These are phyloP conservation scores for Cyberlindnera sargentensis DNA, from an alignment of 805 yeast genomes.

Conservation along the genomic window DNA sequence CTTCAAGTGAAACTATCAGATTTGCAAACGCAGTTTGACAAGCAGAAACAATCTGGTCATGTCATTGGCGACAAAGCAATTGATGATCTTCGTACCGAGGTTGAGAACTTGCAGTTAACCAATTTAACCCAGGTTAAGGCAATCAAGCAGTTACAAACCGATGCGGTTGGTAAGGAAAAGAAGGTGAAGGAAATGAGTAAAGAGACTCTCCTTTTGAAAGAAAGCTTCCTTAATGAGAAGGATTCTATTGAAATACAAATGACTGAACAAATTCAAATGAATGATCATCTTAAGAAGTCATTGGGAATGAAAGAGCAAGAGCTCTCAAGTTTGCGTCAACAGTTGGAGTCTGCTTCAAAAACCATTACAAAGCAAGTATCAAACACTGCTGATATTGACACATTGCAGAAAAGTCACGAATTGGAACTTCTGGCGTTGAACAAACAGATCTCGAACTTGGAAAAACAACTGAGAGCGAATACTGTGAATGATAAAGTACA, in stretches of 20 bases:
- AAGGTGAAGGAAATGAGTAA: constrained; percentile 8
- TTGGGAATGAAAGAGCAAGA: constrained; percentile 9
- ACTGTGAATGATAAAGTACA: constrained; percentile 12
- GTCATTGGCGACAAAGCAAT: constrained; percentile 27
- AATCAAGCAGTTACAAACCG: constrained; percentile 20
- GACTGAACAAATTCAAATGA: constrained; percentile 1
- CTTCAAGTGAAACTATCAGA: constrained; percentile 20
- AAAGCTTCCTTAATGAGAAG: constrained; percentile 14
- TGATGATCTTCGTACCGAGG: constrained; percentile 26
- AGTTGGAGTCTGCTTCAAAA: neutral
- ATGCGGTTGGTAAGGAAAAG: constrained; percentile 11
- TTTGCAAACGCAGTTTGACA: constrained; percentile 10
- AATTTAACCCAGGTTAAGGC: constrained; percentile 23
- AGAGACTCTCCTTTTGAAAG: constrained; percentile 25
- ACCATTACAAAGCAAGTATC: neutral
- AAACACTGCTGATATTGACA: neutral
- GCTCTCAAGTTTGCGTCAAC: constrained; percentile 1
- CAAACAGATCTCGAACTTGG: constrained; percentile 5
- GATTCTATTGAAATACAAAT: constrained; percentile 5
- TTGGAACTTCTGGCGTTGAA: constrained; percentile 3
- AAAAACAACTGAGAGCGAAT: constrained; percentile 4
- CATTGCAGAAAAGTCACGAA: constrained; percentile 4
- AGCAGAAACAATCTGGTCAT: constrained; percentile 11
- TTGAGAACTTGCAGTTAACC: constrained; percentile 26
- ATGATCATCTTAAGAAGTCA: constrained; percentile 2